Base-by-base conservation (phyloP, 1,284 basidiomycete species). In the Trametes hirsuta region DNA sequence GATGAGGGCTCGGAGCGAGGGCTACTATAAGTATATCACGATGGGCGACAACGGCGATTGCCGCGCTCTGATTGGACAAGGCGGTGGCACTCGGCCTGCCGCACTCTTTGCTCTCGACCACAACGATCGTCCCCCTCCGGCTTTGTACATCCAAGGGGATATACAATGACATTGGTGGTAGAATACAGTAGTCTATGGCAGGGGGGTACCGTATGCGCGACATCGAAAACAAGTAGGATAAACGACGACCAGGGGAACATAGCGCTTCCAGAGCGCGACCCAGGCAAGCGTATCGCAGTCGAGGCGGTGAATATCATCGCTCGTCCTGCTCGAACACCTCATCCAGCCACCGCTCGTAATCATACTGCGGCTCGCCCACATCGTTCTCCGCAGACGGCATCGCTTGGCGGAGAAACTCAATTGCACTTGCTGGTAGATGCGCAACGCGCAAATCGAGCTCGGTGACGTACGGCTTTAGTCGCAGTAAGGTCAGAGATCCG, bases 391-490 rank as follows among this genome's bases (percentile, higher is more conserved):
- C 71, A 42, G 71, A 78, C 2, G 91, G 92, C 82, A 94, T 87
- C 37, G 83, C 88, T 71, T 90, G 85, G 36, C 85, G 84, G 64
- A 99, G 80, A 74, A 96, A 98, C 44, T 92, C 88, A 57, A 97
- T 88, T 0, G 93, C 86, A 59, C 83, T 81, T 15, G 82, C 79
- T 1, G 96, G 91, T 10, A 99, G 80, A 58, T 91, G 84, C n/a
- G 95, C 94, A 58, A 95, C 79, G 58, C 89, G 85, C 71, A 99
- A 83, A 73, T 99, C 97, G 40, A 97, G 79, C 74, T 98, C 96
- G 2, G 96, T 98, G 15, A 98, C 90, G 67, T 91, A 96, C 5
- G 92, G 89, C 94, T 96, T 75, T 55, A 68, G 36, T 25, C 36
- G 59, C 58, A 58, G 42, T 22, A 37, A 21, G 46, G 54, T 66